phyloP scores from a whole-genome alignment of 1,284 basidiomycete genomes.

The Moniliophthora roreri region DNA sequence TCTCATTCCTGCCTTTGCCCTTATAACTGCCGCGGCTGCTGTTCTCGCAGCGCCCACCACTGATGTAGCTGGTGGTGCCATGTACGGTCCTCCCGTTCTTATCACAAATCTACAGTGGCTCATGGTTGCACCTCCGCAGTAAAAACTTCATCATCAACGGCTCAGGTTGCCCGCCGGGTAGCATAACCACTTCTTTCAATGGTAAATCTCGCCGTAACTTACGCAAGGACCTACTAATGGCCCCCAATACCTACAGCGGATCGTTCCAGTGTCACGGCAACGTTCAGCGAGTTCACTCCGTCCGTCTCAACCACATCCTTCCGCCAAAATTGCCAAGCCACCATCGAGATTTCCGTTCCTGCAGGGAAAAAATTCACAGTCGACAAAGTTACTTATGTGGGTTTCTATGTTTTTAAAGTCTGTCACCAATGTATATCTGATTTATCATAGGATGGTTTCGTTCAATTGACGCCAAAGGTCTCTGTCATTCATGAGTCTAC shows the following conservation, averaged over 20 bases:
- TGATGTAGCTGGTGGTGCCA: not conserved
- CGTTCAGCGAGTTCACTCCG: constrained; percentile 11
- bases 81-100: not conserved
- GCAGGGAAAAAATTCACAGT: constrained; percentile 11
- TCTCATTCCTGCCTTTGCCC: not conserved
- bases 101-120: not conserved
- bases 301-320: constrained; percentile 1
- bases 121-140: not conserved
- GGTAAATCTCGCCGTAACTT: not conserved
- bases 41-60: not conserved
- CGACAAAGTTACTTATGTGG: constrained; percentile 5
- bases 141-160: constrained; percentile 5
- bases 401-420: not conserved
- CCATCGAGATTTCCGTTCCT: constrained; percentile 6
- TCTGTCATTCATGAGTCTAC: constrained; percentile 1
- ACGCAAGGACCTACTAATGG: not conserved
- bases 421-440: not conserved
- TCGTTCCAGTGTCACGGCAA: not conserved
- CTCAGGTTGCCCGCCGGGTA: constrained; percentile 7
- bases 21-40: not conserved
- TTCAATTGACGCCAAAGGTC: not conserved
- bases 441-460: constrained; percentile 3
- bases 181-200: not conserved
- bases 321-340: constrained; percentile 14
- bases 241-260: constrained; percentile 1